Evolutionary conservation across 345 rosid genomes (phyloP).

Genomic region (Turritis glabra): DNA sequence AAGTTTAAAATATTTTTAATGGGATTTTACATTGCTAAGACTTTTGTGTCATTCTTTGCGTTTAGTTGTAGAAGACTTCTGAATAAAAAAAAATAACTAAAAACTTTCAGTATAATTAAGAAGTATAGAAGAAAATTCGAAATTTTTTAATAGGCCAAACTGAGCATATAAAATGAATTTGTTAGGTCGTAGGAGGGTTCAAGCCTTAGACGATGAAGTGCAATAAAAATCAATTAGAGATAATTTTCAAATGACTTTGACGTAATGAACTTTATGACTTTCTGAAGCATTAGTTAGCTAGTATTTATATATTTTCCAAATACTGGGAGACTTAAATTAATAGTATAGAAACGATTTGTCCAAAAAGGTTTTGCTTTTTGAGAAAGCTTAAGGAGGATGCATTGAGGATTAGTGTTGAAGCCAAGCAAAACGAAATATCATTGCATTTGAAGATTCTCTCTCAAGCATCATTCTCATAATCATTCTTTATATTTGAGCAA

Average conservation of each 20-base stretch:
- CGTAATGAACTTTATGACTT: not conserved
- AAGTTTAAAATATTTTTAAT: not conserved
- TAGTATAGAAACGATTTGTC: not conserved
- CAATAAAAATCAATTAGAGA: not conserved
- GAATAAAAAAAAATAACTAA: no score
- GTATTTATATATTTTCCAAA: not conserved
- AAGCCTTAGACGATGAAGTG: not conserved
- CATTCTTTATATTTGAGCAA: conserved; percentile 31
- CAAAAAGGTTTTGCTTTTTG: not conserved
- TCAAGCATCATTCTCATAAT: conserved; percentile 41
- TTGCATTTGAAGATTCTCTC: conserved; percentile 34
- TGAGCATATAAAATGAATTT: not conserved
- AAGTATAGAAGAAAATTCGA: no score
- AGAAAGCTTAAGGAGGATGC: conserved; percentile 25
- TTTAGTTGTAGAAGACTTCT: no score
- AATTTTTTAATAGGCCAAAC: not conserved
- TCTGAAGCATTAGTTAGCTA: not conserved
- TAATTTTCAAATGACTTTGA: not conserved
- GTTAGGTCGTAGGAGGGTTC: not conserved
- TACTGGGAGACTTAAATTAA: not conserved
- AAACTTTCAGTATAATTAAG: not conserved
- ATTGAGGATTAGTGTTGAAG: conserved; percentile 45
- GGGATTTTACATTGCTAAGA: no score
- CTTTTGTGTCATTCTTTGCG: no score
- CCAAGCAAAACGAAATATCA: conserved; percentile 41